Evolutionary conservation across 345 rosid genomes (phyloP), one percentile per base, ranked within the genome.

Genomic region (Salix viminalis): DNA sequence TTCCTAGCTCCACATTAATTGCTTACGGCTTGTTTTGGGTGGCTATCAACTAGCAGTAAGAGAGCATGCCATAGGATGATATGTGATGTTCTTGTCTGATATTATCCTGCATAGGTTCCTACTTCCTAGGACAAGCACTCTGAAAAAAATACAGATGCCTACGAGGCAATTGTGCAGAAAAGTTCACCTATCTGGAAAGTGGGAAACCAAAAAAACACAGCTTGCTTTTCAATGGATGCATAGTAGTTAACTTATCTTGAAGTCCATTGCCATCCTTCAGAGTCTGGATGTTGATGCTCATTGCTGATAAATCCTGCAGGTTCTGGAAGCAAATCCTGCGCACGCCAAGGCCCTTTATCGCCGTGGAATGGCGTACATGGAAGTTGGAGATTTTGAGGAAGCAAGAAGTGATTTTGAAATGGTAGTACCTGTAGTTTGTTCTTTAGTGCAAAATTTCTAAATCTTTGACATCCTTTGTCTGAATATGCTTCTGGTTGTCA

Each of bases 281-380:
- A 67, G 30, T 62, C 54, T n/a, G 26, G 48, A 69, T 79, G 65
- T 72, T 73, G 30, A 67, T 41, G 5, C 34, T 11, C 65, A 34
- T 13, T 37, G 19, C 58, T 48, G 24, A 34, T 74, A 54, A 75
- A 78, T 56, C 60, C 5, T 77, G 77, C 85, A 96, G 98, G 97
- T 96, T 32, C 67, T 92, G 85, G 99, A 96, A 73, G 94, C 92
- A 77, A 92, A 89, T 72, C 98, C 99, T 28, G 90, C 81, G 1
- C 92, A 93, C 70, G 91, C 73, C 62, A 96, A 96, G 84, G 98
- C 91, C 79, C 82, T 96, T 14, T 93, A 90, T 79, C 98, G 95
- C 54, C 97, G 99, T 8, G 98, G 99, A 86, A 93, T 90, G 99
- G 98, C 99, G 75, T 84, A 87, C 81, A 81, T 96, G 90, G 88